Evolutionary conservation across 169 alveolate genomes (phyloP).

Genomic region (Eimeria nieschulzi): DNA sequence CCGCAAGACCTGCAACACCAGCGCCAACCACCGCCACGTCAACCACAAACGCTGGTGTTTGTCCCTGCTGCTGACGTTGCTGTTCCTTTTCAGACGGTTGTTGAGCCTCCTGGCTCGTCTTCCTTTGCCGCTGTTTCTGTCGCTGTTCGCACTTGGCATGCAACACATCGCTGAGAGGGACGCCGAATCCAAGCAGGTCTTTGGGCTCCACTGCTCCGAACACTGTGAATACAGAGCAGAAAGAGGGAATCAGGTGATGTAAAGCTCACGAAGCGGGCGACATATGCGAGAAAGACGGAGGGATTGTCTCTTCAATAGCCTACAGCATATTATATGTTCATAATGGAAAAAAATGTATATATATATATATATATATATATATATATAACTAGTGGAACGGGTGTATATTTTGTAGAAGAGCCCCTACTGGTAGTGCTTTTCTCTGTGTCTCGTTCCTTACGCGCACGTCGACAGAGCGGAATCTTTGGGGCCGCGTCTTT

Average conservation of each 20-base stretch:
- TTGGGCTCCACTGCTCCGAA: slow-evolving; percentile 69
- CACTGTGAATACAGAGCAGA: slow-evolving; percentile 5
- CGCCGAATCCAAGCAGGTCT: slow-evolving; percentile 72
- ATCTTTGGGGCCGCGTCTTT: background rate
- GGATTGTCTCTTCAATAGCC: no score
- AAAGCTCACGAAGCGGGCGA: no score
- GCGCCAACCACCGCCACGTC: slow-evolving; percentile 75
- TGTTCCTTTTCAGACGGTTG: background rate
- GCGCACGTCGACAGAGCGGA: slow-evolving; percentile 40
- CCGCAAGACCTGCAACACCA: slow-evolving; percentile 77
- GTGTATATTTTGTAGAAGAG: no score
- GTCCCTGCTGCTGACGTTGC: slow-evolving; percentile 1
- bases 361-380: no score
- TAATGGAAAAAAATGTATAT: no score
- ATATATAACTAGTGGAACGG: no score
- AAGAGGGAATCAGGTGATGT: no score
- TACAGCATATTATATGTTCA: no score
- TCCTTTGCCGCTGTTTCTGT: slow-evolving; percentile 7
- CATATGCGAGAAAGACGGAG: no score
- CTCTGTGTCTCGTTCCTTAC: background rate
- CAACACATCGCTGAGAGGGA: slow-evolving; percentile 62
- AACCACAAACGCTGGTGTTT: slow-evolving; percentile 27
- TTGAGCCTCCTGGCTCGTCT: slow-evolving; percentile 3
- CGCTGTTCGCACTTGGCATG: slow-evolving; percentile 6
- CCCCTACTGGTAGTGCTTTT: no score